phyloP scores from a whole-genome alignment of 2,329 filamentous ascomycete genomes.

The Talaromyces sp. region DNA sequence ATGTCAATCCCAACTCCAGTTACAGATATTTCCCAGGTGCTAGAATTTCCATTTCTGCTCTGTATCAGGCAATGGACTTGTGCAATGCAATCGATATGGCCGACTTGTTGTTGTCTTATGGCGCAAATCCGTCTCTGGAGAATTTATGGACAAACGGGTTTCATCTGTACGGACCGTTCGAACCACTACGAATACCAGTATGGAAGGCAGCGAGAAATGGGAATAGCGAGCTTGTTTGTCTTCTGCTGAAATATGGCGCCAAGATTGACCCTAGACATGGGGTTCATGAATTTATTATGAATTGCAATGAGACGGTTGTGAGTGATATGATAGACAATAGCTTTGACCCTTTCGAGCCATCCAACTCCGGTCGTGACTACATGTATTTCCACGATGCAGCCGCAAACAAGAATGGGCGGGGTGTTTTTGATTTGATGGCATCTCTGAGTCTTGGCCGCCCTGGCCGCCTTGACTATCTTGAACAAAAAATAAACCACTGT shows the following conservation, averaged over 20 bases:
- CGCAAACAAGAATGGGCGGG: not conserved
- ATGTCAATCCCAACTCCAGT: not conserved
- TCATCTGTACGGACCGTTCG: not conserved
- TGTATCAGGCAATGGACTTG: slow-evolving; percentile 3
- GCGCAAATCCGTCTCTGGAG: not conserved
- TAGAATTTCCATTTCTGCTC: not conserved
- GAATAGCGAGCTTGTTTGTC: not conserved
- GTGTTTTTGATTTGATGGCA: not conserved
- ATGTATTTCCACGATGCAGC: slow-evolving; percentile 3
- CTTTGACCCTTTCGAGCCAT: not conserved
- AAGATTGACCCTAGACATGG: not conserved
- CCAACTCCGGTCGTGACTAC: not conserved
- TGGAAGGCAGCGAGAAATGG: not conserved
- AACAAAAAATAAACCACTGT: not conserved
- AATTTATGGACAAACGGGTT: not conserved
- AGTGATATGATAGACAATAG: not conserved
- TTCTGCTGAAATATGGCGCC: not conserved
- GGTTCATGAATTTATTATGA: not conserved
- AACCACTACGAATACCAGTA: not conserved
- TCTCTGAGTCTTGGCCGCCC: too few relatives aligned
- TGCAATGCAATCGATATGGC: not conserved
- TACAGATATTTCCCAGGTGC: not conserved
- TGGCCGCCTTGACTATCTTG: not conserved
- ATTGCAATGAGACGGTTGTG: not conserved
- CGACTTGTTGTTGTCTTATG: slow-evolving; percentile 3